Conservation (phyloP, 495 filamentous ascomycete genomes). For the Aspergillus bertholletiae region DNA sequence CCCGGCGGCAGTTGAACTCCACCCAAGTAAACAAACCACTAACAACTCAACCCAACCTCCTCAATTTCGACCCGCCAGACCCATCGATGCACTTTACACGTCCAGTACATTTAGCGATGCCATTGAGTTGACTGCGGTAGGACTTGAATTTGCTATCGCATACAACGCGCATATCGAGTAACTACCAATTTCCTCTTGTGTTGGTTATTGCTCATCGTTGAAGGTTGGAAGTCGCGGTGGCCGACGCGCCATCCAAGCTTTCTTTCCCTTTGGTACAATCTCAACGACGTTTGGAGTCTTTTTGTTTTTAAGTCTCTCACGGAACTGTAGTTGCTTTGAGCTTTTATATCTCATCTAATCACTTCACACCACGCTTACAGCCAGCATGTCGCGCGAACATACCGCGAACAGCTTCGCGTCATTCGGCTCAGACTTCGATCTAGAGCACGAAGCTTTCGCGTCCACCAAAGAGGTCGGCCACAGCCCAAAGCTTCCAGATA, state of each 20-base stretch:
- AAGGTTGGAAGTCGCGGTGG: not conserved
- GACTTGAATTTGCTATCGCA: not conserved
- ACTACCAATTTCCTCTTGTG: not conserved
- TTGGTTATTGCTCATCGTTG: not conserved
- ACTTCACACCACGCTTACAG: constrained; percentile 2
- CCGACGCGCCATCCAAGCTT: constrained; percentile 9
- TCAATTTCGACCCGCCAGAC: constrained; percentile 4
- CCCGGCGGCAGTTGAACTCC: constrained; percentile 2
- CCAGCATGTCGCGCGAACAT: constrained; percentile 34
- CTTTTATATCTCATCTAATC: not conserved
- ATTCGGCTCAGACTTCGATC: constrained; percentile 47
- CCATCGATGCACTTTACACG: not conserved
- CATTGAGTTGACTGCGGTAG: not conserved
- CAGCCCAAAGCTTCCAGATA: constrained; percentile 35
- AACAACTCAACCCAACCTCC: constrained; percentile 16
- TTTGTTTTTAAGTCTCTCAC: not conserved
- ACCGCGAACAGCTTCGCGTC: constrained; percentile 29
- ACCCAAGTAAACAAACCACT: constrained; percentile 21
- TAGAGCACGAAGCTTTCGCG: constrained; percentile 48
- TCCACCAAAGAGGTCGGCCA: constrained; percentile 46
- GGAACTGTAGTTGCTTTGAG: not conserved
- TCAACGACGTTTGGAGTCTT: not conserved
- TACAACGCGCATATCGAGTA: not conserved
- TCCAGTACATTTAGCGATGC: not conserved
- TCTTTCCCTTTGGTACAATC: not conserved